phyloP scores from a whole-genome alignment of 2,329 filamentous ascomycete genomes.

The Stemphylium beticola region DNA sequence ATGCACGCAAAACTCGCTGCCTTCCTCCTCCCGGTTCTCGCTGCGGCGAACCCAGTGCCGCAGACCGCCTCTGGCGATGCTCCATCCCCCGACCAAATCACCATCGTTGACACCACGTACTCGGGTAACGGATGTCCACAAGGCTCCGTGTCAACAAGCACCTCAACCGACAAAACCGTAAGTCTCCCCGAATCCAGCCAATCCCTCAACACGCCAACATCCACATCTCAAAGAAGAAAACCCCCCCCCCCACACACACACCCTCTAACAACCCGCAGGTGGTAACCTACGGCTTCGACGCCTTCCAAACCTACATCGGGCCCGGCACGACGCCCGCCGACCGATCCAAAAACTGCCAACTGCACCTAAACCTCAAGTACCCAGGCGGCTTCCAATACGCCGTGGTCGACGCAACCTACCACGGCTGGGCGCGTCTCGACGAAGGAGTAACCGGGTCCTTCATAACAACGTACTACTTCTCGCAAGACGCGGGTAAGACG shows the following conservation, averaged over 20 bases:
- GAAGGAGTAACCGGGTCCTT: conserved; percentile 43
- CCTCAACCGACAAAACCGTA: conserved; percentile 43
- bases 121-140: conserved; percentile 46
- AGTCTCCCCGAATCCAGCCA: conserved; percentile 3
- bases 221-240: too few species aligned
- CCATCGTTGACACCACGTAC: conserved; percentile 39
- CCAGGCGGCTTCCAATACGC: conserved; percentile 49
- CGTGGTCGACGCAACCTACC: conserved; percentile 46
- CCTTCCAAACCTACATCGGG: conserved; percentile 46
- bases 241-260: too few species aligned
- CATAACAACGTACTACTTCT: conserved; percentile 48
- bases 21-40: conserved; percentile 37
- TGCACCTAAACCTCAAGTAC: conserved; percentile 46
- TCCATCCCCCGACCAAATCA: conserved; percentile 34
- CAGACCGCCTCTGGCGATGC: conserved; percentile 18
- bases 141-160: conserved; percentile 41
- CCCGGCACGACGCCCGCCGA: conserved; percentile 35
- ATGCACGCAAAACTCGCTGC: conserved; percentile 42
- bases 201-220: background rate
- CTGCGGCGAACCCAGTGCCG: conserved; percentile 34
- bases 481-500: conserved; percentile 41
- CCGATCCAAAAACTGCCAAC: conserved; percentile 47
- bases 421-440: conserved; percentile 46
- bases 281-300: conserved; percentile 44
- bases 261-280: conserved; percentile 21